Evolutionary conservation across 2,329 filamentous ascomycete genomes (phyloP), one percentile per base, ranked within the genome.

Genomic region (Diplodia sapinea): DNA sequence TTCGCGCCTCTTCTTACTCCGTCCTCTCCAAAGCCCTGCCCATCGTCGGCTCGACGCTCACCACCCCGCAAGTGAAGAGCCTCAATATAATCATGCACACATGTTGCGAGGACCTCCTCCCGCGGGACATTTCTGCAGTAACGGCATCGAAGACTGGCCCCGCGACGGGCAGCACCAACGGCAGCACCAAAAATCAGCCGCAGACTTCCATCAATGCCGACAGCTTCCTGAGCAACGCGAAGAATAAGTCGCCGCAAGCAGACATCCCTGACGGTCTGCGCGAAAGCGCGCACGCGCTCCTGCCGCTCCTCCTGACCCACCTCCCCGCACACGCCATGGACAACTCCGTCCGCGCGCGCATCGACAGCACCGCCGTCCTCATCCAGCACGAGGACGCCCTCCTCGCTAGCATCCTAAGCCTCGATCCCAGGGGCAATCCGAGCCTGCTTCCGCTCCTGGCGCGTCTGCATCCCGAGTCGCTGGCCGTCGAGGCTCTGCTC

Each of bases 311-410:
- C 1, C 82, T 96, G 23, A 84, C 84, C 20, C 83, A 84, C 68
- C 79, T 95, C 3, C 88, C 90, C 1, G 87, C 90, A 67, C 83
- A 87, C 61, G 84, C 88, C 74, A 79, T 96, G 47, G 86, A 90
- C n/a, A 87, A 89, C 9, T 87, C 90, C 1, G 76, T 92, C 23
- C 89, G 94, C 64, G 86, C 89, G 12, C 87, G 92, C 59, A 84
- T 97, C 70, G 93, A 97, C 74, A 90, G 91, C 70, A 92, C 91
- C 2, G 91, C 92, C 23, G 90, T 97, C 67, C 80, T 97, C 26
- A 86, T 84, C 5, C 84, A 85, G 68, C 85, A 89, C 76, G 89
- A 88, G 74, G 83, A 89, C 38, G 90, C 91, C 51, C 91, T 97
- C 86, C 75, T 95, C 12, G 88, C 93, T 6, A 94, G 92, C 76